Evolutionary conservation across 441 rosid species (phyloP).

Genomic region (Populus trichocarpa): DNA sequence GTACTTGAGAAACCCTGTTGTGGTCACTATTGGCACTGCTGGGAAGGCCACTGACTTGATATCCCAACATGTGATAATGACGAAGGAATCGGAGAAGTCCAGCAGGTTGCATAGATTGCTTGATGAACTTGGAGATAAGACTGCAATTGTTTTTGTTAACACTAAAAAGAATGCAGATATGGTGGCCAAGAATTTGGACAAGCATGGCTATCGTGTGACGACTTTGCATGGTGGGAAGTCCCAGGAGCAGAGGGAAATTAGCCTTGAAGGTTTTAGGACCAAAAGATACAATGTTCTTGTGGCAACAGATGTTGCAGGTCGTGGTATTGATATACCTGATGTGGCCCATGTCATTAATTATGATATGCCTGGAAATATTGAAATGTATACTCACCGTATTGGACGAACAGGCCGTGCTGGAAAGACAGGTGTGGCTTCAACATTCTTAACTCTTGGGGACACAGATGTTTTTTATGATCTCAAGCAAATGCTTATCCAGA

Average conservation of each 20-base stretch:
- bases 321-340: slow-evolving; percentile 90
- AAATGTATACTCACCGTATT: slow-evolving; percentile 90
- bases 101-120: slow-evolving; percentile 65
- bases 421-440: slow-evolving; percentile 91
- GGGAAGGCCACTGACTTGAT: slow-evolving; percentile 90
- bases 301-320: slow-evolving; percentile 95
- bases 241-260: slow-evolving; percentile 90
- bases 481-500: slow-evolving; percentile 87
- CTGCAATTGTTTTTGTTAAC: slow-evolving; percentile 88
- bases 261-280: slow-evolving; percentile 82
- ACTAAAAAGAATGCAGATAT: slow-evolving; percentile 70
- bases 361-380: slow-evolving; percentile 87
- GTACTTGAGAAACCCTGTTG: slow-evolving; percentile 93
- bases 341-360: slow-evolving; percentile 93
- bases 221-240: slow-evolving; percentile 96
- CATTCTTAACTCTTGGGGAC: slow-evolving; percentile 72
- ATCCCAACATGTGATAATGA: slow-evolving; percentile 74
- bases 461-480: slow-evolving; percentile 78
- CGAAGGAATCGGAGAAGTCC: slow-evolving; percentile 79
- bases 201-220: slow-evolving; percentile 82
- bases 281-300: slow-evolving; percentile 86
- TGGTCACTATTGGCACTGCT: slow-evolving; percentile 89
- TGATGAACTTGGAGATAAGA: slow-evolving; percentile 79
- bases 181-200: slow-evolving; percentile 81
- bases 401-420: slow-evolving; percentile 98